These are phyloP conservation scores for Rhodomyrtus tomentosa DNA, from an alignment of 345 rosid genomes.

Conservation along the genomic window DNA sequence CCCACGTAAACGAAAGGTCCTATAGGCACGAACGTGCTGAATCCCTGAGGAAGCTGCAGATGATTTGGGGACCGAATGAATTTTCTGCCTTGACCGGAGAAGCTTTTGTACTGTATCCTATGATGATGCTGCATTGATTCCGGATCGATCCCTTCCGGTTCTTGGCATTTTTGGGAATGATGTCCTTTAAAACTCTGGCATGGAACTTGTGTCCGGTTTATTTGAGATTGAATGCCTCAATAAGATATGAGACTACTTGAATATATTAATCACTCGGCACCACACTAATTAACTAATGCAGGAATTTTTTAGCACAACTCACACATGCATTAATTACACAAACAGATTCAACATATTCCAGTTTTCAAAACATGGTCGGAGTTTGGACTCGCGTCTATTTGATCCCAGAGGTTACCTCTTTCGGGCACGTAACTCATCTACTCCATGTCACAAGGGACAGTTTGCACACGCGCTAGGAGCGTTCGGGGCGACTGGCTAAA, in stretches of 20 bases:
- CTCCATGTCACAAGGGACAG: background rate
- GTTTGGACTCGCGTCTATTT: fast-evolving
- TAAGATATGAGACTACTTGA: too few relatives aligned
- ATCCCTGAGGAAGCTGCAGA: background rate
- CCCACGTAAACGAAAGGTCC: background rate
- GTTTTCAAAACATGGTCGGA: background rate
- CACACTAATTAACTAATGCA: too few relatives aligned
- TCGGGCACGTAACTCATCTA: background rate
- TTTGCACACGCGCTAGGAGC: background rate
- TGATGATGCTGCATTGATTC: background rate
- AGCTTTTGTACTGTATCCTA: background rate
- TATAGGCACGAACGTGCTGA: background rate
- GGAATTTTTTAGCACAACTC: too few relatives aligned
- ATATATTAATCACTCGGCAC: too few relatives aligned
- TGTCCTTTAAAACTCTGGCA: background rate
- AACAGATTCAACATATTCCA: background rate
- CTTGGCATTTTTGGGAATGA: background rate
- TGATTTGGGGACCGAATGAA: background rate
- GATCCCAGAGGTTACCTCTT: background rate
- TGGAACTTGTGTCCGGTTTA: background rate
- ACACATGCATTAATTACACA: too few relatives aligned
- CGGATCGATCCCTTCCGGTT: background rate
- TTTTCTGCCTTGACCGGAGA: background rate
- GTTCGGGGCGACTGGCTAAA: background rate
- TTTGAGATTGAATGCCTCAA: background rate